Conservation (phyloP, 2,329 filamentous ascomycete species). For the Diaporthe vaccinii region DNA sequence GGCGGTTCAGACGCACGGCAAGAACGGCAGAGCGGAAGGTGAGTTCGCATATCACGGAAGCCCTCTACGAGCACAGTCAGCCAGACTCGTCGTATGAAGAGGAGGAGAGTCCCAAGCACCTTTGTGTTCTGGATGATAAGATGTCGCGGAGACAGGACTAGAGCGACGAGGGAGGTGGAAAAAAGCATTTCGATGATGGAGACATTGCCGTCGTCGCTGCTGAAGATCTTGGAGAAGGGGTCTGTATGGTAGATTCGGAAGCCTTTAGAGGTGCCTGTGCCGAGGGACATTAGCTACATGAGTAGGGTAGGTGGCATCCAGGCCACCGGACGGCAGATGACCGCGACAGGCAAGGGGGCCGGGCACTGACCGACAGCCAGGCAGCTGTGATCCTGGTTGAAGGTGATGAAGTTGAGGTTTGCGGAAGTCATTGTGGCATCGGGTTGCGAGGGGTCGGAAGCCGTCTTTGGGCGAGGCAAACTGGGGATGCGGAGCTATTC, state of each 20-base stretch:
- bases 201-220: conserved; percentile 94
- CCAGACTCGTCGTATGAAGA: conserved; percentile 18
- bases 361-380: conserved; percentile 85
- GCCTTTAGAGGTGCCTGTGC: conserved; percentile 86
- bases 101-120: conserved; percentile 61
- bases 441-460: not conserved
- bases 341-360: not conserved
- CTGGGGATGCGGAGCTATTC: not conserved
- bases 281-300: conserved; percentile 7
- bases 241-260: conserved; percentile 98
- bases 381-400: conserved; percentile 99
- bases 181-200: conserved; percentile 99
- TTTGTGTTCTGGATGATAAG: conserved; percentile 98
- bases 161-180: conserved; percentile 93
- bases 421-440: conserved; percentile 71
- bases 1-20: conserved; percentile 93
- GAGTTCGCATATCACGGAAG: conserved; percentile 95
- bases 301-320: conserved; percentile 22
- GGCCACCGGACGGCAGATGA: not conserved
- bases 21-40: conserved; percentile 98
- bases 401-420: conserved; percentile 96
- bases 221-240: conserved; percentile 94
- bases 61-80: conserved; percentile 59
- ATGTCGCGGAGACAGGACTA: conserved; percentile 91
- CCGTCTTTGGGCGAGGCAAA: not conserved